These are phyloP conservation scores for Ceratobasidium sp. DNA, from an alignment of 1,284 basidiomycete species.

Conservation along the genomic window DNA sequence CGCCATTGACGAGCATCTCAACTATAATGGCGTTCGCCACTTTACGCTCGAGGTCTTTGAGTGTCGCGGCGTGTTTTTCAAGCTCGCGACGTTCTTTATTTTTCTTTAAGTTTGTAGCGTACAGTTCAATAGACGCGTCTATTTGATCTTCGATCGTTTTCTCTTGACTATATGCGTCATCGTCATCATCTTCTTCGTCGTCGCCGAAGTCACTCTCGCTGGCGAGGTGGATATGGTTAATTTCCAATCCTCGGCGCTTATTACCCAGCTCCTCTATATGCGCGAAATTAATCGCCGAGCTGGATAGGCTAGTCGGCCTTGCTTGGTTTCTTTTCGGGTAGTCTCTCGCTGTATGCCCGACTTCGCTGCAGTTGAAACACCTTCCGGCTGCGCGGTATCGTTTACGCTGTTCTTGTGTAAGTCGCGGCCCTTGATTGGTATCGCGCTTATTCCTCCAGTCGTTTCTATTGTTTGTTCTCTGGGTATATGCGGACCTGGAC, in stretches of 20 bases:
- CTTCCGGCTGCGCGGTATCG: slow-evolving; percentile 39
- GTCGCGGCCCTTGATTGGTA: not conserved
- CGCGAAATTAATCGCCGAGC: not conserved
- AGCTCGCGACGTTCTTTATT: not conserved
- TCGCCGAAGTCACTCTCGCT: not conserved
- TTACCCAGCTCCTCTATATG: not conserved
- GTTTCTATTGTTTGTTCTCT: too few species aligned
- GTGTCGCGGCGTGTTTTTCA: slow-evolving; percentile 2
- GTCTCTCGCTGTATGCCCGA: slow-evolving; percentile 28
- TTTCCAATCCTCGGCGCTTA: not conserved
- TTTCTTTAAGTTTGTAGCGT: not conserved
- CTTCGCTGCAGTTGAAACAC: slow-evolving; percentile 39
- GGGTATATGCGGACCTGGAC: too few species aligned
- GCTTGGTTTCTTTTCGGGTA: slow-evolving; percentile 36
- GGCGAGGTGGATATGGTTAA: not conserved
- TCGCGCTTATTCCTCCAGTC: too few species aligned
- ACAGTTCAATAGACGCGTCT: not conserved
- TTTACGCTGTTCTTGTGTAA: slow-evolving; percentile 7
- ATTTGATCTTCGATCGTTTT: not conserved
- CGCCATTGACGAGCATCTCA: slow-evolving; percentile 53
- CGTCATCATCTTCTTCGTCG: not conserved
- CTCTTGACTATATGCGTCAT: not conserved
- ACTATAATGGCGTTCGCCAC: slow-evolving; percentile 57
- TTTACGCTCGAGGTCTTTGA: slow-evolving; percentile 39
- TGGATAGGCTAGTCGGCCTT: not conserved